Conservation (phyloP, 2,329 filamentous ascomycete species). For the Hypocreales sp. region DNA sequence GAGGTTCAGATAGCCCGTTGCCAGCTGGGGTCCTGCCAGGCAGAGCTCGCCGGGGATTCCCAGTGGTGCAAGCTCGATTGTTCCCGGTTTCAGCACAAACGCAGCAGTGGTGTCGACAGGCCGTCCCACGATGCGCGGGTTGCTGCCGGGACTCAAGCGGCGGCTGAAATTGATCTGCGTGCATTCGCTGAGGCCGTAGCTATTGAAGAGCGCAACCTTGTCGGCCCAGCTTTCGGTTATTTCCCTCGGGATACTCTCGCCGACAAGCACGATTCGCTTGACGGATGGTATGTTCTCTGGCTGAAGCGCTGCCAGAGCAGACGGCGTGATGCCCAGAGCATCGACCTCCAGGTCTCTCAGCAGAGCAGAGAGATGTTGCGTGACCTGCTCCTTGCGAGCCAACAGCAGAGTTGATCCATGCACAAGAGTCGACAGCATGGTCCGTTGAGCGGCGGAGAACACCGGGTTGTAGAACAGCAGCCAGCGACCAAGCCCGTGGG, state of each 20-base stretch:
- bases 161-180: conserved; percentile 7
- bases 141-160: neutral
- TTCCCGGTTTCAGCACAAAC: conserved; percentile 2
- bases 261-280: conserved; percentile 5
- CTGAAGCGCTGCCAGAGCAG: conserved; percentile 4
- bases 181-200: conserved; percentile 8
- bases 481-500: conserved; percentile 3
- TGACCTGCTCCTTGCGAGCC: conserved; percentile 5
- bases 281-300: conserved; percentile 2
- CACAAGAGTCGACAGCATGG: conserved; percentile 6
- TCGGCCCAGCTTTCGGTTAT: conserved; percentile 4
- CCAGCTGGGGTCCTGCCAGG: conserved; percentile 6
- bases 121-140: neutral
- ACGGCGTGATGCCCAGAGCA: conserved; percentile 8
- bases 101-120: conserved; percentile 2
- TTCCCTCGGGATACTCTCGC: conserved; percentile 5
- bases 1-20: conserved; percentile 6
- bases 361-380: conserved; percentile 1
- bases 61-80: conserved; percentile 2
- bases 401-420: conserved; percentile 4
- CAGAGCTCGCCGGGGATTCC: conserved; percentile 7
- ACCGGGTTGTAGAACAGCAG: conserved; percentile 10
- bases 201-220: conserved; percentile 1
- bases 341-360: conserved; percentile 6
- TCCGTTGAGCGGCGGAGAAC: conserved; percentile 8